Conservation (phyloP, 2,329 filamentous ascomycete genomes). For the Rhexocercosporidium sp. region DNA sequence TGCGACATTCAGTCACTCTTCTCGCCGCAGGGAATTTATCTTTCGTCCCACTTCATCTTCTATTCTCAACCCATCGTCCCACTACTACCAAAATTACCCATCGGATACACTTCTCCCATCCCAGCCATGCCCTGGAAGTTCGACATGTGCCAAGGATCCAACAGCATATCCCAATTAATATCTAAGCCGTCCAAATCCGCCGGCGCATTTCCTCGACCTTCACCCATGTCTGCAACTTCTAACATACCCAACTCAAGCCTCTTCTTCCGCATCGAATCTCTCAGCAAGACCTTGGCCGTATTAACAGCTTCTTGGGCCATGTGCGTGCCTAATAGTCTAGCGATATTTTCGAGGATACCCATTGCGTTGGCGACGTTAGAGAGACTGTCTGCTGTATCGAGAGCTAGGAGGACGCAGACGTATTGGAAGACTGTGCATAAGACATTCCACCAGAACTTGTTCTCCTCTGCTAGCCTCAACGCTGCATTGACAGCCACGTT, state of each 20-base stretch:
- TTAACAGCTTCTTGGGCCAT: slow-evolving; percentile 43
- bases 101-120: slow-evolving; percentile 10
- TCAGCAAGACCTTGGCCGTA: slow-evolving; percentile 35
- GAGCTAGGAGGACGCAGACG: slow-evolving; percentile 47
- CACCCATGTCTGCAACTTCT: slow-evolving; percentile 26
- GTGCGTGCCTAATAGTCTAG: slow-evolving; percentile 41
- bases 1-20: too few species aligned
- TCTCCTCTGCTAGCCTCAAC: slow-evolving; percentile 41
- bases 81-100: neutral
- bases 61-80: neutral
- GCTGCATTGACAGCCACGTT: slow-evolving; percentile 44
- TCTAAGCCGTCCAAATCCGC: slow-evolving; percentile 16
- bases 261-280: slow-evolving; percentile 39
- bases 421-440: slow-evolving; percentile 50
- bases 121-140: slow-evolving; percentile 20
- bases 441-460: slow-evolving; percentile 51
- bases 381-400: slow-evolving; percentile 46
- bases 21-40: neutral
- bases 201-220: neutral
- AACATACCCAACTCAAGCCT: slow-evolving; percentile 33
- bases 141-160: slow-evolving; percentile 32
- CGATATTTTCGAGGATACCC: slow-evolving; percentile 46
- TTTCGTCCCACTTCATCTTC: neutral
- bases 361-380: slow-evolving; percentile 44
- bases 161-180: slow-evolving; percentile 34